A percentile compares a stretch with the other conserved stretches of the same genome.
Evolutionary conservation across 1,284 basidiomycete genomes (phyloP).

Genomic region (Spongiforma sp.): DNA sequence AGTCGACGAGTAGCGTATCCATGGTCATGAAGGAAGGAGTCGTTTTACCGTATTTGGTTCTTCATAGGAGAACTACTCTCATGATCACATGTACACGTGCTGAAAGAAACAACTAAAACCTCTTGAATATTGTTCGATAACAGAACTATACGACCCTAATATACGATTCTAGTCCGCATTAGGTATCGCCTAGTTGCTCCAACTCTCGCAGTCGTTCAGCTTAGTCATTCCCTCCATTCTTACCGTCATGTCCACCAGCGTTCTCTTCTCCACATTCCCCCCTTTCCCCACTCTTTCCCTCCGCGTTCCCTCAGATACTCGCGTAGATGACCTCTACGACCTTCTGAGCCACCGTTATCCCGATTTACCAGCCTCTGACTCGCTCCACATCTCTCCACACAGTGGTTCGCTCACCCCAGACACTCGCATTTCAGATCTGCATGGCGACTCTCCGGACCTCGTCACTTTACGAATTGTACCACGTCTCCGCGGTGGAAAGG

Average conservation of each 20-base stretch:
- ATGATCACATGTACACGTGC: no score
- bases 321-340: constrained; percentile 54
- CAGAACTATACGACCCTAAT: no score
- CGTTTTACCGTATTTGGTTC: no score
- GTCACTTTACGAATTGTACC: constrained; percentile 71
- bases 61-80: no score
- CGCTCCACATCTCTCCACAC: constrained; percentile 59
- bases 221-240: no score
- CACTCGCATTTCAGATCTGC: constrained; percentile 52
- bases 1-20: constrained; percentile 47
- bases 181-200: no score
- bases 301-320: constrained; percentile 55
- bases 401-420: constrained; percentile 50
- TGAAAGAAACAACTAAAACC: no score
- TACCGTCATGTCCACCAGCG: constrained; percentile 47
- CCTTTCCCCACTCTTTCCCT: constrained; percentile 79
- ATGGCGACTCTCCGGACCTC: constrained; percentile 44
- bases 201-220: no score
- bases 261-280: constrained; percentile 76
- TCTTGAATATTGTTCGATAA: no score
- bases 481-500: constrained; percentile 88
- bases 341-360: constrained; percentile 64
- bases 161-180: no score
- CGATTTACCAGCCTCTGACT: constrained; percentile 53
- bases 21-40: no score